Percentiles rank a stretch among this genome's conserved stretches.
Conservation (phyloP, 2,329 filamentous ascomycete species). For the Cylindrodendrum hubeiense region DNA sequence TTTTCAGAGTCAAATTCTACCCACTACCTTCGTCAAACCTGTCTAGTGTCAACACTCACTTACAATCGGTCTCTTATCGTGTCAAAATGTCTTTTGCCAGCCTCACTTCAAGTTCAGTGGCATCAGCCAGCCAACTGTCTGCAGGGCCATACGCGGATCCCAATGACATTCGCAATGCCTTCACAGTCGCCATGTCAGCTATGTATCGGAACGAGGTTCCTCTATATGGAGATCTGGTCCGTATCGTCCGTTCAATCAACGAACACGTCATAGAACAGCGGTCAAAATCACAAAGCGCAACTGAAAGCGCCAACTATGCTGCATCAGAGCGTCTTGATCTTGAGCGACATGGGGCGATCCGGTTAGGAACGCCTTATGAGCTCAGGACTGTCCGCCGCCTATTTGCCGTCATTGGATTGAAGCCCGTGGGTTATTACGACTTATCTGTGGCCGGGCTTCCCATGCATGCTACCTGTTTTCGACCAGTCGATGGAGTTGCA, state of each 20-base stretch:
- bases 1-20: not conserved
- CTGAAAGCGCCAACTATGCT: not conserved
- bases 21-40: not conserved
- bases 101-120: not conserved
- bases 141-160: constrained; percentile 21
- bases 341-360: constrained; percentile 61
- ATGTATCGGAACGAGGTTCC: constrained; percentile 53
- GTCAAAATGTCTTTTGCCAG: constrained; percentile 12
- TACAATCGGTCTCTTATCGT: no score
- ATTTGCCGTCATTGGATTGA: constrained; percentile 61
- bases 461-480: constrained; percentile 65
- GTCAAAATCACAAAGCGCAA: not conserved
- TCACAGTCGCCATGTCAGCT: constrained; percentile 48
- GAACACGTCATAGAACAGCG: not conserved
- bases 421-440: constrained; percentile 66
- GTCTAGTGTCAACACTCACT: not conserved
- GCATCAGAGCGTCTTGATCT: constrained; percentile 33
- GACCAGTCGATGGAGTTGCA: constrained; percentile 51
- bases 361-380: constrained; percentile 60
- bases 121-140: not conserved
- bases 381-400: constrained; percentile 56
- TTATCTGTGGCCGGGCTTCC: constrained; percentile 60
- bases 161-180: constrained; percentile 42
- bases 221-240: constrained; percentile 48
- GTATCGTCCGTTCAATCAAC: constrained; percentile 47